These are phyloP conservation scores for Linanthus parryae DNA, from an alignment of 148 eudicot species.

Conservation along the genomic window DNA sequence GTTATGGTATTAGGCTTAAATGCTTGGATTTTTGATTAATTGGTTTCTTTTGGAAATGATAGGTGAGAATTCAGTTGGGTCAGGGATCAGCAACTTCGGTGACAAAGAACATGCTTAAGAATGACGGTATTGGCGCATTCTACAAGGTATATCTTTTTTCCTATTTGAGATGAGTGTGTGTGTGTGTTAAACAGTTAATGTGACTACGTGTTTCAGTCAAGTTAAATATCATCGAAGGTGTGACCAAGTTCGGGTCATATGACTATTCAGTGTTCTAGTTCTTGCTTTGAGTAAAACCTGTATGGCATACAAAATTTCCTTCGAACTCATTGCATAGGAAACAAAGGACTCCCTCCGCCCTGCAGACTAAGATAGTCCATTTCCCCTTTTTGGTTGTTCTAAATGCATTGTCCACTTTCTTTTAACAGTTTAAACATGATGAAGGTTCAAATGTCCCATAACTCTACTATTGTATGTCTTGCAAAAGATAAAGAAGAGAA, in stretches of 20 bases:
- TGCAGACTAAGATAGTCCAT: background rate
- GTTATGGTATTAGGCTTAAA: background rate
- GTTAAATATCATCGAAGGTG: background rate
- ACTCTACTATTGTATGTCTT: too few relatives aligned
- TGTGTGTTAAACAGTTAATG: background rate
- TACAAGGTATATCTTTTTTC: slow-evolving; percentile 59
- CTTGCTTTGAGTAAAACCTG: background rate
- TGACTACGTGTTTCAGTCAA: background rate
- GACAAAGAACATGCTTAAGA: slow-evolving; percentile 75
- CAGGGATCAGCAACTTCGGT: slow-evolving; percentile 84
- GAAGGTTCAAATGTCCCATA: too few relatives aligned
- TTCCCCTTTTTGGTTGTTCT: too few relatives aligned
- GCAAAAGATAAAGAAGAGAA: too few relatives aligned
- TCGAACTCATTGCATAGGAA: background rate
- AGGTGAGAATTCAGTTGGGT: slow-evolving; percentile 97
- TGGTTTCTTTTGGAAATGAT: slow-evolving; percentile 18
- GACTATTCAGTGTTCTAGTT: background rate
- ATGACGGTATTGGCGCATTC: slow-evolving; percentile 88
- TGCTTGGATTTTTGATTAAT: background rate
- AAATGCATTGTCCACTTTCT: too few relatives aligned
- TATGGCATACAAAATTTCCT: background rate
- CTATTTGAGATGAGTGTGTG: background rate
- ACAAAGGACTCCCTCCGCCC: background rate
- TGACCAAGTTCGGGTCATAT: background rate
- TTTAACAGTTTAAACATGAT: too few relatives aligned